Conservation (phyloP, 495 filamentous ascomycete species). For the Neurospora sp. region DNA sequence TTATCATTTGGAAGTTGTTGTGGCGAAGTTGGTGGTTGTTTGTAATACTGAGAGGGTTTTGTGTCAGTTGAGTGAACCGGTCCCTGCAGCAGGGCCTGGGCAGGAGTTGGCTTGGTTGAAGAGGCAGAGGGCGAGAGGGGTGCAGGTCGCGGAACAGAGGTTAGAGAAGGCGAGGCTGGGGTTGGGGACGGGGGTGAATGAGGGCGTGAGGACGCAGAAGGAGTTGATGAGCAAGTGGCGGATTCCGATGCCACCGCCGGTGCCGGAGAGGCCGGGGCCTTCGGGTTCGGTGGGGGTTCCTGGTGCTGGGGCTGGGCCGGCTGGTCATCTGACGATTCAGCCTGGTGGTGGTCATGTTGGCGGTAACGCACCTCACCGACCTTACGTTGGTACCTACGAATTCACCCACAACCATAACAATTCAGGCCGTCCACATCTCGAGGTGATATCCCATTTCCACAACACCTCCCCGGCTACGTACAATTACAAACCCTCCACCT, state of each 20-base stretch:
- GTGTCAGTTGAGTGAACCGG: not conserved
- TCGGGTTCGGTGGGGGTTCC: not conserved
- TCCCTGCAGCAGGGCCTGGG: not conserved
- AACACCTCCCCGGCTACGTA: not conserved
- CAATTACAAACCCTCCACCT: not conserved
- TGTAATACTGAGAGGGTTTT: not conserved
- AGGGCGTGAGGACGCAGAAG: slow-evolving; percentile 6
- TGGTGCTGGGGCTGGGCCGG: not conserved
- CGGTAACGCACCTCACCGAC: not conserved
- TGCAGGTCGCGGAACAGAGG: slow-evolving; percentile 4
- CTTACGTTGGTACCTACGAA: not conserved
- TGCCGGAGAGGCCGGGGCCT: not conserved
- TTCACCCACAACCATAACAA: not conserved
- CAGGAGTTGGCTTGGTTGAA: not conserved
- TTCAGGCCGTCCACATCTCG: not conserved
- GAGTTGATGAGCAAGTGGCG: not conserved
- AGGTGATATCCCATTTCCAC: not conserved
- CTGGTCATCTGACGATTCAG: not conserved
- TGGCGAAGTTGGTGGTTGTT: not conserved
- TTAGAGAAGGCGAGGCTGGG: slow-evolving; percentile 6
- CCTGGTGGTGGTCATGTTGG: not conserved
- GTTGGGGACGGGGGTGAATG: slow-evolving; percentile 32
- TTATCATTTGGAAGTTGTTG: not conserved
- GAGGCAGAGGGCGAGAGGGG: not conserved
- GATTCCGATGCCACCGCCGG: not conserved